Conservation (phyloP, 2,329 filamentous ascomycete species). For the Pseudogymnoascus sp. region DNA sequence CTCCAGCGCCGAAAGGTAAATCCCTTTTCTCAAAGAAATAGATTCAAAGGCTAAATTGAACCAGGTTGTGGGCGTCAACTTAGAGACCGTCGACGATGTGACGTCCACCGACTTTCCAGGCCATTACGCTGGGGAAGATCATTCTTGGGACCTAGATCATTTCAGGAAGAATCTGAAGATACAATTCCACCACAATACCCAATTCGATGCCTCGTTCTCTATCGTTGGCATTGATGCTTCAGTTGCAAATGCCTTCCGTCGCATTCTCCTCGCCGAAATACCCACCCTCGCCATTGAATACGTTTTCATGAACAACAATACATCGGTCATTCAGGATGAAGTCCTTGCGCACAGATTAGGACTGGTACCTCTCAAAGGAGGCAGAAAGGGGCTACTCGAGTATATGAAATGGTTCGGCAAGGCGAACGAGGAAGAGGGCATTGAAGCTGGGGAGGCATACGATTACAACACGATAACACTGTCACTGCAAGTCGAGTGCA, state of each 20-base stretch:
- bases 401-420: conserved; percentile 80
- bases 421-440: conserved; percentile 54
- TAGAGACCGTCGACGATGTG: conserved; percentile 85
- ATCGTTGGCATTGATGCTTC: conserved; percentile 86
- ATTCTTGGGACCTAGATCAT: conserved; percentile 66
- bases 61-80: conserved; percentile 78
- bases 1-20: conserved; percentile 54
- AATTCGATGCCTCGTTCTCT: conserved; percentile 76
- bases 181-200: conserved; percentile 76
- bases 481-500: conserved; percentile 71
- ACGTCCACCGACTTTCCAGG: conserved; percentile 86
- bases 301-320: conserved; percentile 93
- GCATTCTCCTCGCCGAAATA: conserved; percentile 90
- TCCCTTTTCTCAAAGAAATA: not conserved
- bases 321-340: conserved; percentile 95
- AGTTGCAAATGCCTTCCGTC: conserved; percentile 93
- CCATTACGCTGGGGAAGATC: conserved; percentile 83
- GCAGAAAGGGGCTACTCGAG: conserved; percentile 64
- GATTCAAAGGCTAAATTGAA: conserved; percentile 12
- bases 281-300: conserved; percentile 90
- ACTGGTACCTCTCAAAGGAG: conserved; percentile 80
- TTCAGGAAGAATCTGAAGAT: conserved; percentile 68
- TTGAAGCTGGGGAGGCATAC: conserved; percentile 44
- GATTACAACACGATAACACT: conserved; percentile 88
- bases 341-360: conserved; percentile 86